Evolutionary conservation across 805 yeast species (phyloP).

Genomic region (Priceomyces castillae): DNA sequence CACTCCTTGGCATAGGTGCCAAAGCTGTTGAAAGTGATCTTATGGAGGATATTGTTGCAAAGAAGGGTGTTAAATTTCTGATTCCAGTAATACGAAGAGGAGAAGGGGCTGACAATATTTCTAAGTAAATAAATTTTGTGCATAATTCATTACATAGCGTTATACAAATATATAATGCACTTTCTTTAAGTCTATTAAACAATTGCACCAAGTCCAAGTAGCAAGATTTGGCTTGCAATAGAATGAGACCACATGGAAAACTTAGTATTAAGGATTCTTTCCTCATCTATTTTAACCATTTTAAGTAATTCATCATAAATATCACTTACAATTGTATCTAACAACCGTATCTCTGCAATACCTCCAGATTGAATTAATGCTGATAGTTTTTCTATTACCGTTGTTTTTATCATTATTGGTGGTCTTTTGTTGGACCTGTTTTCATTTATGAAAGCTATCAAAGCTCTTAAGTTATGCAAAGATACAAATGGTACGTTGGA

Average conservation of each 20-base stretch:
- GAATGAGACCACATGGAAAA: conserved; percentile 57
- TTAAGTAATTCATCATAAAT: conserved; percentile 55
- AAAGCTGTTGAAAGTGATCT: conserved; percentile 28
- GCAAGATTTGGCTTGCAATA: conserved; percentile 54
- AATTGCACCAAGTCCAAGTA: conserved; percentile 60
- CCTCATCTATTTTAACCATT: conserved; percentile 55
- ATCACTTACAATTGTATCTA: conserved; percentile 54
- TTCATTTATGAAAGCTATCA: conserved; percentile 59
- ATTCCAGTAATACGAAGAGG: conserved; percentile 25
- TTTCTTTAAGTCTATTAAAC: conserved; percentile 15
- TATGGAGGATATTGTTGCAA: conserved; percentile 30
- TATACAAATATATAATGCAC: neutral
- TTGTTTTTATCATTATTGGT: conserved; percentile 38
- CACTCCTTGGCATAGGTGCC: conserved; percentile 44
- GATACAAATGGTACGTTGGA: conserved; percentile 56
- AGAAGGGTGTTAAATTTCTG: conserved; percentile 19
- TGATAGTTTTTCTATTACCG: conserved; percentile 37
- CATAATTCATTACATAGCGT: neutral
- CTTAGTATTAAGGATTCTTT: conserved; percentile 41
- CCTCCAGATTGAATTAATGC: conserved; percentile 38
- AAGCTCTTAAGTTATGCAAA: conserved; percentile 56
- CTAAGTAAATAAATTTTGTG: neutral
- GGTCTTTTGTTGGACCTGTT: conserved; percentile 15
- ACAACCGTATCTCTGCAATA: conserved; percentile 42
- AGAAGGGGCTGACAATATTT: conserved; percentile 2